Evolutionary conservation across 371 early-diverging fungal species (phyloP), one percentile per base, ranked within the genome.

Genomic region (Mucor irregularis): DNA sequence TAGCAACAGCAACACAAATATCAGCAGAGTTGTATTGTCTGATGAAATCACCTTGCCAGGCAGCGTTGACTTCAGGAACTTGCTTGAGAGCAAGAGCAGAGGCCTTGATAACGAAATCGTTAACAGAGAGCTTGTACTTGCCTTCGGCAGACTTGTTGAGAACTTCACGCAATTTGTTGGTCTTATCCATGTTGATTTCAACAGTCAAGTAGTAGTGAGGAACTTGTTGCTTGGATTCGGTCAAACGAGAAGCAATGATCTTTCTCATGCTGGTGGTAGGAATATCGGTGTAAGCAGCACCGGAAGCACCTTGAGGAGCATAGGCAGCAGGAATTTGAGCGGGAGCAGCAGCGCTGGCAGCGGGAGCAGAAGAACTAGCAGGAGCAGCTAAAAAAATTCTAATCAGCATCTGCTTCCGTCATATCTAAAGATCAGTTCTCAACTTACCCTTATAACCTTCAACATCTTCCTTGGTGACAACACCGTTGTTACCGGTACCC

Each of bases 81-180:
- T 89, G 91, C 74, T 86, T 87, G 54, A 99, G 83, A 13, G 96
- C 91, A 46, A 92, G 82, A 43, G 91, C 90, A 35, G 95, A 84
- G 0, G 99, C 97, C 88, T 97, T 97, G 86, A 97, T 86, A 33
- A 97, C 86, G 68, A 99, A 97, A 78, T 99, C 99, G 72, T 99
- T 99, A 74, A 99, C 92, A 16, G 97, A 96, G 34, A 97, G 78
- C 86, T 96, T 97, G 87, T 88, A 95, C 68, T 91, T 85, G 52
- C 92, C 96, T 57, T 92, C 86, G 28, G 84, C 73, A 24, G 90
- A 80, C 60, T 82, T 84, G 86, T 98, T 98, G 51, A 98, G 82
- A 14, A 87, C 88, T 63, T 91, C 85, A 65, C 99, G 92, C 54
- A 97, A 84, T 78, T 88, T 91, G 75, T 62, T 75, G 58, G 82